Evolutionary conservation across 768 basidiomycete genomes (phyloP).

Genomic region (Tulasnella sp.): DNA sequence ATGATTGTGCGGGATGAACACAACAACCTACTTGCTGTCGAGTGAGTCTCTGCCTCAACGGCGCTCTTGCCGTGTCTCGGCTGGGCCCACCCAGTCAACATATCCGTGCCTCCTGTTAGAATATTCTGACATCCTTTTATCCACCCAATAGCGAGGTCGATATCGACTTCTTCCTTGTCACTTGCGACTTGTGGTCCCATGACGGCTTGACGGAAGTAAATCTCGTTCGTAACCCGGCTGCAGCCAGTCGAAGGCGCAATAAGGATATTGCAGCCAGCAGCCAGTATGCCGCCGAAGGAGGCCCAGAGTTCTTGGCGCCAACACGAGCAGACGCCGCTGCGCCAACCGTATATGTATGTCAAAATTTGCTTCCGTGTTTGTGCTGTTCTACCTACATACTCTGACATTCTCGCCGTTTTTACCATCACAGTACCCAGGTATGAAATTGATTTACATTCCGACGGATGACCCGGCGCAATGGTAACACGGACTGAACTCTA

Average conservation of each 20-base stretch:
- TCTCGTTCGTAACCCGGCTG: conserved; percentile 74
- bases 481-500: too few relatives aligned
- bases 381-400: too few relatives aligned
- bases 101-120: background rate
- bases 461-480: too few relatives aligned
- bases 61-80: background rate
- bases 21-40: conserved; percentile 55
- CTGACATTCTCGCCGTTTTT: too few relatives aligned
- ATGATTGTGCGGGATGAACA: conserved; percentile 63
- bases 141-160: conserved; percentile 57
- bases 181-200: conserved; percentile 85
- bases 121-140: conserved; percentile 14
- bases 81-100: conserved; percentile 15
- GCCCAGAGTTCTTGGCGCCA: too few relatives aligned
- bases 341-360: too few relatives aligned
- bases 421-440: too few relatives aligned
- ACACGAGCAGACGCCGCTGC: too few relatives aligned
- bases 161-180: conserved; percentile 78
- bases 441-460: too few relatives aligned
- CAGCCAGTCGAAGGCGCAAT: background rate
- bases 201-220: conserved; percentile 80
- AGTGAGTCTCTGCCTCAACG: conserved; percentile 41
- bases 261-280: background rate
- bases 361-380: too few relatives aligned
- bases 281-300: background rate